These are phyloP conservation scores for Leucocoprinus leucothites DNA, from an alignment of 768 basidiomycete genomes.

Conservation along the genomic window DNA sequence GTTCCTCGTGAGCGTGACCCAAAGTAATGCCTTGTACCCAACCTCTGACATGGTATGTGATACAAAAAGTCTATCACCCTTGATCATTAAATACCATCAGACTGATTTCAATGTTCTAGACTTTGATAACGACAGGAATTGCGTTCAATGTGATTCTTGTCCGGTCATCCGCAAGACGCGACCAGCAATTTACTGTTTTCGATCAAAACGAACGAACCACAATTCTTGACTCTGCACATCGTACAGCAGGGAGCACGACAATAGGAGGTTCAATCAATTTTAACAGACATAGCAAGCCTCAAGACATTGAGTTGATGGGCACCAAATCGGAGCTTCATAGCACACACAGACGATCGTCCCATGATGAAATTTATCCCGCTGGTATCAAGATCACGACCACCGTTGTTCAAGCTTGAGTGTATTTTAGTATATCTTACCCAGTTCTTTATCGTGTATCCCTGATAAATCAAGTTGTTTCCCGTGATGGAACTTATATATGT, in stretches of 20 bases:
- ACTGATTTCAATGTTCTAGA: neutral
- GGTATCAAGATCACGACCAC: neutral
- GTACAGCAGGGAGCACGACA: neutral
- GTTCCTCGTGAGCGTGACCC: neutral
- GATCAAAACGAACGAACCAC: neutral
- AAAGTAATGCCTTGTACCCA: slow-evolving; percentile 9
- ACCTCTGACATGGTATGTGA: slow-evolving; percentile 7
- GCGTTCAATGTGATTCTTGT: slow-evolving; percentile 12
- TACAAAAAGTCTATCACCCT: too few relatives aligned
- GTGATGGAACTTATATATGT: too few relatives aligned
- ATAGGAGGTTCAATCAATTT: neutral
- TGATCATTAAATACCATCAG: neutral
- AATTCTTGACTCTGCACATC: neutral
- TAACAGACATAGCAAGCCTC: neutral
- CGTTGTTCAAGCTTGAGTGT: neutral
- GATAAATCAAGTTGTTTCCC: too few relatives aligned
- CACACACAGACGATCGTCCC: neutral
- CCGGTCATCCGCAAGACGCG: slow-evolving; percentile 6
- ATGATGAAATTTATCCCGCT: neutral
- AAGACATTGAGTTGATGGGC: neutral
- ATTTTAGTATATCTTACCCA: too few relatives aligned
- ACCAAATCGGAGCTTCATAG: neutral
- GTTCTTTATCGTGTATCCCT: too few relatives aligned
- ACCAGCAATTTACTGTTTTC: slow-evolving; percentile 7
- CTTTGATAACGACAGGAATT: slow-evolving; percentile 8